These are phyloP conservation scores for Blastosporella zonata DNA, from an alignment of 1,284 basidiomycete genomes.

Conservation along the genomic window DNA sequence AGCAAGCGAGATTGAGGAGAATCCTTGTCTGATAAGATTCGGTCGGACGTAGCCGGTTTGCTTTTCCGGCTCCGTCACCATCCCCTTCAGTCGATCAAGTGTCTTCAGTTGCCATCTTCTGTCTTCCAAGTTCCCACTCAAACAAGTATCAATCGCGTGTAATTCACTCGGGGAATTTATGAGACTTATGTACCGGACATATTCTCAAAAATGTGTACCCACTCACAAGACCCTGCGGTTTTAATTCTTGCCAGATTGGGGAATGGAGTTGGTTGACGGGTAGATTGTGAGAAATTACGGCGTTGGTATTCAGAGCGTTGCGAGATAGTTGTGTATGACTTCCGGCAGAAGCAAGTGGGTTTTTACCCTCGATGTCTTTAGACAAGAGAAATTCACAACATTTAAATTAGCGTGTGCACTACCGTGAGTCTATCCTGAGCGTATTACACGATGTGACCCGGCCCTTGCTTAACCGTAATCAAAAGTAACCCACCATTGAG, in stretches of 20 bases:
- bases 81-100: too few relatives aligned
- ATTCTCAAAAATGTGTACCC: constrained; percentile 2
- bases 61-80: constrained; percentile 20
- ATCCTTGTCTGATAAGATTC: constrained; percentile 39
- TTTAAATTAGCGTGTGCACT: constrained; percentile 20
- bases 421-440: too few relatives aligned
- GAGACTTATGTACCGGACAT: constrained; percentile 7
- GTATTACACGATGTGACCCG: constrained; percentile 34
- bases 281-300: constrained; percentile 10
- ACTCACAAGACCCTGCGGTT: not conserved
- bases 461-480: constrained; percentile 35
- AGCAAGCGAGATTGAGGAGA: constrained; percentile 13
- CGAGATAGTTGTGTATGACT: constrained; percentile 18
- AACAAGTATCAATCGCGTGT: constrained; percentile 11
- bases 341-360: constrained; percentile 15
- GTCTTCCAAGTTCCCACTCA: constrained; percentile 14
- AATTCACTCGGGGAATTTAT: constrained; percentile 13
- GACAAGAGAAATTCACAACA: constrained; percentile 16
- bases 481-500: too few relatives aligned
- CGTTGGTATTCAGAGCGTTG: not conserved
- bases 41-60: constrained; percentile 28
- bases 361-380: constrained; percentile 16
- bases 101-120: constrained; percentile 8
- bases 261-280: constrained; percentile 1
- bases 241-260: constrained; percentile 6